Base-by-base conservation (phyloP, 768 basidiomycete species). In the Russula olivacea region DNA sequence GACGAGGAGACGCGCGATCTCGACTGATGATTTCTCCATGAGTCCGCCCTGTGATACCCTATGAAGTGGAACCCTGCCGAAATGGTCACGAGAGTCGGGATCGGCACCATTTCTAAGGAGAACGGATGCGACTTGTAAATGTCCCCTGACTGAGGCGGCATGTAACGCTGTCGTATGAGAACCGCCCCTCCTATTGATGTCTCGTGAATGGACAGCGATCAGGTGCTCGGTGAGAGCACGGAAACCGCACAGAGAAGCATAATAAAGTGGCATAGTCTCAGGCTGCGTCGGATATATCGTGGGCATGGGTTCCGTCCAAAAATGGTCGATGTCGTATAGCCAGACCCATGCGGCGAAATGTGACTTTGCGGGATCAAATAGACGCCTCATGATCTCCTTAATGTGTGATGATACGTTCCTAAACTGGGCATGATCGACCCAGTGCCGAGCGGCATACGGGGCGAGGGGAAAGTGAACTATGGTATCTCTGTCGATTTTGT, bases 331-430 rank as follows among this genome's bases (percentile, higher is more conserved):
- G 21, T 61, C 55, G 21, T 61, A 19, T 12, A 61, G 15, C 61
- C 61, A 56, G 36, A 61, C 8, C 61, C 61, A 61, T 3, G 40
- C 15, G 1, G 54, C 38, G 9, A 61, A 61, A 30, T 43, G 7
- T 3, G 54, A 40, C 6, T 10, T 19, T 6, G 38, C 3, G 0
- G 9, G 25, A 28, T 61, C 30, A 10, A 61, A 61, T 15, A 61
- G 48, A 9, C 14, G 12, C 6, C 19, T 8, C 28, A 56, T 34
- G 38, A 32, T 17, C 21, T 43, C 28, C n/a, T 55, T 38, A 15
- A 51, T 34, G 2, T 15, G 10, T 4, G 15, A 15, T 3, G 61
- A 49, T 4, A 30, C 28, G n/a, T 5, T 3, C 47, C 15, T 30
- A 9, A 56, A 49, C 15, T 50, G 28, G 21, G 28, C 54, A n/a